Conservation (phyloP, 108 stramenopile genomes). For the Cyclostephanos invisitatus region DNA sequence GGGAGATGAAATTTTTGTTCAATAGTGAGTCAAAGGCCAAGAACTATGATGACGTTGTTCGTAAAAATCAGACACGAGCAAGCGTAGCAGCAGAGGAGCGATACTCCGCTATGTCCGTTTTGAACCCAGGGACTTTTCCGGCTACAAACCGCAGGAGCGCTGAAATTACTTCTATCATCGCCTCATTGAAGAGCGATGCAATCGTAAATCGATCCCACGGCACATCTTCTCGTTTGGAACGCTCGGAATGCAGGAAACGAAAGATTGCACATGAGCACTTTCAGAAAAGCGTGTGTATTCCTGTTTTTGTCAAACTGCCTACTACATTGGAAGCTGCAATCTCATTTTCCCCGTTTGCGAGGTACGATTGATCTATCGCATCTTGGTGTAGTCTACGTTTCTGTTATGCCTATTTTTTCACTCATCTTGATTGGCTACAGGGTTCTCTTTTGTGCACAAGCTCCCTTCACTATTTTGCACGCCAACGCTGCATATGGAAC, state of each 20-base stretch:
- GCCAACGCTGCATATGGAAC: conserved; percentile 27
- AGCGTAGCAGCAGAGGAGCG: not conserved
- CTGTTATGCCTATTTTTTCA: no score
- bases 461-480: conserved; percentile 26
- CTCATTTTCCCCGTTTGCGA: conserved; percentile 34
- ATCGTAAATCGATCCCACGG: not conserved
- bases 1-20: not conserved
- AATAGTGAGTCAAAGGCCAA: not conserved
- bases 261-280: not conserved
- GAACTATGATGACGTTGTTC: not conserved
- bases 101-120: not conserved
- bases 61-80: not conserved
- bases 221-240: not conserved
- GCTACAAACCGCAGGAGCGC: conserved; percentile 12
- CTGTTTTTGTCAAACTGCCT: not conserved
- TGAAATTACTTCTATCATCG: conserved; percentile 19
- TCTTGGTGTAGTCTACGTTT: no score
- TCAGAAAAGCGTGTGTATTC: not conserved
- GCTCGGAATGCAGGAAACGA: not conserved
- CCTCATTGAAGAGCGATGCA: conserved; percentile 16
- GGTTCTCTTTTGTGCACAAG: conserved; percentile 21
- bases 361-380: conserved; percentile 1
- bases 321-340: conserved; percentile 32
- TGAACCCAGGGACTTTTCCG: not conserved
- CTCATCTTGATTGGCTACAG: not conserved